Base-by-base conservation (phyloP, 2,329 filamentous ascomycete species). In the Penicillium sclerotigenum region DNA sequence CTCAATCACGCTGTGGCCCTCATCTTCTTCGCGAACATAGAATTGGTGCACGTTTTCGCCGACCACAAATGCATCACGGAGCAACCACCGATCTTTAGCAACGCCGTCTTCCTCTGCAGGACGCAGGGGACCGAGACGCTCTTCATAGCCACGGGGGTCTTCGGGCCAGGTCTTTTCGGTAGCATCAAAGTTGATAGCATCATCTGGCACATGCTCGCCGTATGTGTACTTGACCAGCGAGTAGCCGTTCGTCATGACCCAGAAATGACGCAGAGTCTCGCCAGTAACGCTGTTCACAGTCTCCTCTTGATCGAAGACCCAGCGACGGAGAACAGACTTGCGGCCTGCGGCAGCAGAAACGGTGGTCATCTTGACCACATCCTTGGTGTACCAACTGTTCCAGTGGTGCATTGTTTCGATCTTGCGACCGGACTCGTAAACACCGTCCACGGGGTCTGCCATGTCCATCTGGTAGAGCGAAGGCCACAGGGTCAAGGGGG, bases 401-500 rank as follows among this genome's bases (percentile, higher is more conserved):
- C 75, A 77, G 62, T 77, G 75, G 63, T 77, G 75, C 50, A 77
- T 66, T 41, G 73, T 72, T 53, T 76, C 71, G n/a, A 77, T 75
- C 63, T 68, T 71, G 38, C 72, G 69, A 28, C 75, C 75, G 16
- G 74, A 77, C 57, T 77, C 75, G 56, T 75, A 77, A 14, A 77
- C 65, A 59, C 75, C 75, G 42, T 76, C 73, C 10, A 74, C 69
- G 14, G 71, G 70, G 28, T 74, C 74, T 47, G 68, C 71, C 68
- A 77, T 71, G 54, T 77, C 75, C 75, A 77, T 76, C 65, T 77
- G 75, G 65, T 70, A 75, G 38, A 77, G 66, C 29, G 74, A 73
- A 46, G 73, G 71, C 74, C 74, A 77, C 36, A 72, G 63, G 13
- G 74, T 77, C 42, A 77, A 63, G 13, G 65, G 67, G 11, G 74